Evolutionary conservation across 179 eudicot genomes (phyloP).

Genomic region (Camellia oleifera): DNA sequence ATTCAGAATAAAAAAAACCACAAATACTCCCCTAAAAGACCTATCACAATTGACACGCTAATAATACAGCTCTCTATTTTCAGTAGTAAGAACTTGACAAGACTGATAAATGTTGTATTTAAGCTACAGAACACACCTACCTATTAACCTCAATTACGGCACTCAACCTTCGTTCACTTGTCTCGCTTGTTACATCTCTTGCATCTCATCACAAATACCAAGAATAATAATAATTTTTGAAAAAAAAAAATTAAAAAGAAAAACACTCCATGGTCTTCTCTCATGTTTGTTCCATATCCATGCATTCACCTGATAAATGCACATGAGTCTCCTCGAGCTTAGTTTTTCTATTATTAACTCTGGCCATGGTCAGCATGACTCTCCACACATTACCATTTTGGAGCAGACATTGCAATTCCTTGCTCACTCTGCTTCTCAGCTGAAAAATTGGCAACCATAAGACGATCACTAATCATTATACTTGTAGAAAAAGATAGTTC

Average conservation of each 20-base stretch:
- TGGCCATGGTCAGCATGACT: background rate
- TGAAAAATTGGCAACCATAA: conserved; percentile 6
- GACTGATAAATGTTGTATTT: background rate
- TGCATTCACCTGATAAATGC: conserved; percentile 3
- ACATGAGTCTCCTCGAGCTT: background rate
- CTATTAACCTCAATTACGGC: background rate
- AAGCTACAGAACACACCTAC: background rate
- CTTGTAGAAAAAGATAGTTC: background rate
- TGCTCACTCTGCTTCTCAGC: background rate
- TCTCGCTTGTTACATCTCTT: background rate
- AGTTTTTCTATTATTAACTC: no score
- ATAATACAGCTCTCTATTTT: no score
- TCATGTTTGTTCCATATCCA: background rate
- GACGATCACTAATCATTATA: background rate
- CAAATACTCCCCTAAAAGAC: no score
- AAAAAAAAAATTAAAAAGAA: background rate
- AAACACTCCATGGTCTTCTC: background rate
- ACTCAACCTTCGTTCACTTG: background rate
- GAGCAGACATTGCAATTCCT: background rate
- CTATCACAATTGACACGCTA: no score
- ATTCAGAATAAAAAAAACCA: no score
- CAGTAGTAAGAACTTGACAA: background rate
- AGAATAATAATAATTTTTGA: background rate
- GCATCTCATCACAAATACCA: conserved; percentile 14
- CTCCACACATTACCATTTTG: background rate